phyloP scores from a whole-genome alignment of 495 filamentous ascomycete species.

The Haplographium delicatum region DNA sequence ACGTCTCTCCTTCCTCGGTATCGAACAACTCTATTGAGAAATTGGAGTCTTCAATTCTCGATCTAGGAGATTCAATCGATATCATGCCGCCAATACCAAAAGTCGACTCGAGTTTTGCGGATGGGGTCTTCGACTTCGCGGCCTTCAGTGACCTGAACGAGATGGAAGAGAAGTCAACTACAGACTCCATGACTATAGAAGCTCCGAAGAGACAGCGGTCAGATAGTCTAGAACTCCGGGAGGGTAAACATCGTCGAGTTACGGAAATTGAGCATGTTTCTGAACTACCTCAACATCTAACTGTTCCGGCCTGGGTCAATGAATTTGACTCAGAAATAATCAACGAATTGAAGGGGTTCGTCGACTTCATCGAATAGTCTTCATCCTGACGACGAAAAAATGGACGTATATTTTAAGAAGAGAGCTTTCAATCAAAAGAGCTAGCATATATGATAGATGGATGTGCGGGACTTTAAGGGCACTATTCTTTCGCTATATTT shows the following conservation, averaged over 20 bases:
- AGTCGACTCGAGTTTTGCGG: slow-evolving; percentile 12
- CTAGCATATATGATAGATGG: too few species aligned
- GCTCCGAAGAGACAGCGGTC: not conserved
- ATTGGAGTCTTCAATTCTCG: slow-evolving; percentile 26
- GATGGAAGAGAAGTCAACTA: slow-evolving; percentile 14
- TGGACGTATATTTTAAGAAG: too few species aligned
- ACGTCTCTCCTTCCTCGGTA: slow-evolving; percentile 2
- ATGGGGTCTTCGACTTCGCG: slow-evolving; percentile 24
- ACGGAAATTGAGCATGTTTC: slow-evolving; percentile 2
- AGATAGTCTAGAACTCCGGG: not conserved
- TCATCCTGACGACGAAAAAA: too few species aligned
- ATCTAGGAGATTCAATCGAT: slow-evolving; percentile 23
- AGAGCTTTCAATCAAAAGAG: too few species aligned
- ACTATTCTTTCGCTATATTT: too few species aligned
- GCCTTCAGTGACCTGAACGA: slow-evolving; percentile 28
- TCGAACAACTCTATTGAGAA: slow-evolving; percentile 22
- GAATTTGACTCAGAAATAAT: slow-evolving; percentile 44
- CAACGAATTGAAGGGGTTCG: slow-evolving; percentile 40
- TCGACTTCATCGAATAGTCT: slow-evolving; percentile 45
- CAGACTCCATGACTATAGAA: not conserved
- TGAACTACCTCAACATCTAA: slow-evolving; percentile 5
- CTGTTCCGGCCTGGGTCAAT: slow-evolving; percentile 41
- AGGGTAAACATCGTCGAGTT: slow-evolving; percentile 1
- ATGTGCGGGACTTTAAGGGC: too few species aligned
- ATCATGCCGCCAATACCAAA: slow-evolving; percentile 3